Percentiles rank a stretch among this genome's conserved stretches.
These are phyloP conservation scores for Sordaria brevicollis DNA, from an alignment of 495 filamentous ascomycete genomes.

Conservation along the genomic window DNA sequence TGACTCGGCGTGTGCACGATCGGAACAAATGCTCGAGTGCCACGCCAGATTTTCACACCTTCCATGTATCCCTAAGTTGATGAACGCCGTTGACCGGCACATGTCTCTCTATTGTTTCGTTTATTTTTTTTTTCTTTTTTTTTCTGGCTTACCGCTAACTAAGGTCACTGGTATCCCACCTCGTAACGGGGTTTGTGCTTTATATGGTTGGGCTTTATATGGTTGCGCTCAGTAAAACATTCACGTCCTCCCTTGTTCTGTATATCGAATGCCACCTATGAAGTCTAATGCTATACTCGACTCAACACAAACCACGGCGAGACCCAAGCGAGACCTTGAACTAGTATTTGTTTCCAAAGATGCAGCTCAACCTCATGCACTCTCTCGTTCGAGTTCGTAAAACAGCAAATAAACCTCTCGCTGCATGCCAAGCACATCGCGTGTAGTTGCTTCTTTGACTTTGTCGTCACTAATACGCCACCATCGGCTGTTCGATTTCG, in stretches of 20 bases:
- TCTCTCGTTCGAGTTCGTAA: constrained; percentile 62
- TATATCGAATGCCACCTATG: not conserved
- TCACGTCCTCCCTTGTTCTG: not conserved
- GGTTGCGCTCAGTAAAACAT: not conserved
- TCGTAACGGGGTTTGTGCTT: not conserved
- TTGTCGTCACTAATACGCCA: constrained; percentile 99
- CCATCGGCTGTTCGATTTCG: constrained; percentile 67
- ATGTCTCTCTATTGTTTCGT: not conserved
- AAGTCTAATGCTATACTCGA: not conserved
- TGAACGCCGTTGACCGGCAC: not conserved
- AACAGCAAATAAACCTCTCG: constrained; percentile 93
- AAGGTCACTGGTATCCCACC: not conserved
- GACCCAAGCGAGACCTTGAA: too few relatives aligned
- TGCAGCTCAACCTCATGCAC: not conserved
- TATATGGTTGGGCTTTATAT: too few relatives aligned
- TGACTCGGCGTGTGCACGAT: not conserved
- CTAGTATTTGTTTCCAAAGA: not conserved
- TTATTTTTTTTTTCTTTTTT: too few relatives aligned
- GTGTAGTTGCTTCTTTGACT: constrained; percentile 84
- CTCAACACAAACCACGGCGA: not conserved
- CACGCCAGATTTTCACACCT: not conserved
- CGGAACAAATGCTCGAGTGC: not conserved
- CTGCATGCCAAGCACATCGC: constrained; percentile 87
- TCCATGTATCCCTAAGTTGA: not conserved
- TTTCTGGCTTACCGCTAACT: not conserved